Base-by-base conservation (phyloP, 352 stramenopile species). In the Phytophthora agathidicida region DNA sequence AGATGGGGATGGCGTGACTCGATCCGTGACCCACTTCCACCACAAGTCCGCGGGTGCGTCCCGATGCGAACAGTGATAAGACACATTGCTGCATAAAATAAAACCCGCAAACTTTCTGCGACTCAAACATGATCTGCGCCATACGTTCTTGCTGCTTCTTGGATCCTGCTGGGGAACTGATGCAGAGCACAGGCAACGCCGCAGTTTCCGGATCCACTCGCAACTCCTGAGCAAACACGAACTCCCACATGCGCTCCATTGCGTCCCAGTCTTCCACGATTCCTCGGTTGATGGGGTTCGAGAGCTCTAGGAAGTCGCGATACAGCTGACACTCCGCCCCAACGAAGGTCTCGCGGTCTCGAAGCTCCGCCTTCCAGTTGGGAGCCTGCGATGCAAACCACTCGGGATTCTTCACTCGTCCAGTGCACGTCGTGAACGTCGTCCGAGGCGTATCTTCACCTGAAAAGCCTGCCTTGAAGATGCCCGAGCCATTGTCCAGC, bases 51-150 rank as follows among this genome's bases (percentile, higher is more conserved):
- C 83, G 68, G 35, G 89, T 97, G 8, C 89, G 81, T 1, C 90
- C 90, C 7, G 89, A 93, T 3, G 89, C 86, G 31, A 96, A 96
- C 6, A 97, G 60, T 22, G 86, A 92, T 2, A 97, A 59, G 54
- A 91, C 81, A 52, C 79, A 84, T 59, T 93, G 80, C 41, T 95
- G 78, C 79, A 93, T 86, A 39, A 89, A 86, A 67, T 93, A 95
- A 28, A 97, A 92, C 5, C 85, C 90, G 33, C 84, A 80, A 0
- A 73, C 81, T 27, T 89, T 92, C 32, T 91, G 82, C 5, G 78
- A 86, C 64, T 96, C 86, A 45, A 96, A 96, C 75, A 96, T 82
- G 37, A 96, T 67, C 71, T 95, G 84, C 7, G 88, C 83, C 74
- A 89, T 91, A 43, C 75, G 71, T 52, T 91, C 80, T 42, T 90